Percentiles rank a stretch among this genome's conserved stretches.
These are phyloP conservation scores for Candida hungchunana DNA, from an alignment of 805 yeast species.

Conservation along the genomic window DNA sequence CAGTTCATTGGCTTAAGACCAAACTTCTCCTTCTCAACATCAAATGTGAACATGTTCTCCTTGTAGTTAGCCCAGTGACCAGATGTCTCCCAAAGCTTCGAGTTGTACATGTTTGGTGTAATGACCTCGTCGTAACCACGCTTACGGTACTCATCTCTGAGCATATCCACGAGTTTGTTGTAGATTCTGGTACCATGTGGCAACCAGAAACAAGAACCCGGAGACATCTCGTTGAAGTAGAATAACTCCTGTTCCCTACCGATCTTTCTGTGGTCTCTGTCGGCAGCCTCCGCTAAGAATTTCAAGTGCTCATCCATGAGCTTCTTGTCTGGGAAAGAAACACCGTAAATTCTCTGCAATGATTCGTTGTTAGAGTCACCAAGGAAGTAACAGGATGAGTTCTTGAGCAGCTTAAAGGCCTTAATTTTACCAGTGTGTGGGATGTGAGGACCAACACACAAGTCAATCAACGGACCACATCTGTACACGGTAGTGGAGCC, in stretches of 20 bases:
- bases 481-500: conserved; percentile 95
- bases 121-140: conserved; percentile 98
- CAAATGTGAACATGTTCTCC: conserved; percentile 96
- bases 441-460: conserved; percentile 96
- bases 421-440: conserved; percentile 97
- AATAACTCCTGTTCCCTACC: conserved; percentile 96
- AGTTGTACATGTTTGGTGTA: conserved; percentile 97
- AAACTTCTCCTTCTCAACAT: conserved; percentile 91
- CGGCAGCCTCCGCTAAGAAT: conserved; percentile 92
- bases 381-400: conserved; percentile 92
- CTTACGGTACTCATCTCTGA: conserved; percentile 80
- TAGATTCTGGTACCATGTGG: conserved; percentile 99
- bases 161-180: conserved; percentile 74
- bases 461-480: conserved; percentile 95
- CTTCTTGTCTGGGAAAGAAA: conserved; percentile 97
- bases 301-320: conserved; percentile 91
- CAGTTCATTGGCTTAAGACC: conserved; percentile 95
- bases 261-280: conserved; percentile 93
- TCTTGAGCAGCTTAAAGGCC: conserved; percentile 89
- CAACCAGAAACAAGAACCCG: conserved; percentile 98
- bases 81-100: conserved; percentile 97
- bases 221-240: conserved; percentile 93
- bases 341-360: conserved; percentile 95
- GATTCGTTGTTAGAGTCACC: conserved; percentile 94
- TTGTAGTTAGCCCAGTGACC: conserved; percentile 99